Base-by-base conservation (phyloP, 306 rosid species). In the Casuarina equisetifolia region DNA sequence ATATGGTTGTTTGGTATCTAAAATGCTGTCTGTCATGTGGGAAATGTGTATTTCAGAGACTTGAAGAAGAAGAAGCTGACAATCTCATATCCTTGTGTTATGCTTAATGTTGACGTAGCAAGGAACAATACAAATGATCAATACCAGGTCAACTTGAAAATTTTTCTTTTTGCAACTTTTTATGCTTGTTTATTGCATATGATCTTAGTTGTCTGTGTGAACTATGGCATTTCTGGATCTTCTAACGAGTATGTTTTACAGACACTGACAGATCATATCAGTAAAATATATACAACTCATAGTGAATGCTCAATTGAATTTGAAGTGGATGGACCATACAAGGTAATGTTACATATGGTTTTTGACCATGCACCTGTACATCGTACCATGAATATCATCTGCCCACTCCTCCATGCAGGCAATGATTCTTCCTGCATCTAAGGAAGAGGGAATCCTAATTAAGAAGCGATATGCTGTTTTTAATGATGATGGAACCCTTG, bases 301-400 rank as follows among this genome's bases (percentile, higher is more conserved):
- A 95, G 98, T 80, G 98, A 95, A 85, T 95, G 98, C 85, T 95
- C 97, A 48, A 95, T 95, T 87, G 98, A 95, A 84, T 95, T 95
- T 82, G 98, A 95, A 88, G 97, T 95, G 84, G 98, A 95, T 85
- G 98, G 98, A 69, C 98, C 98, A 25, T 95, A 95, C 90, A 95
- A 95, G 97, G 98, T 95, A 82, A 84, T 78, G 32, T 69, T 46
- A 64, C 20, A 53, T 72, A 17, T 68, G 50, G 19, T 49, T 81
- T 83, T 76, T n/a, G 42, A 63, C 38, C 49, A 35, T 43, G 77
- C 3, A 42, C 75, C 69, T 25, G 75, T 40, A 43, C 76, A 25
- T 25, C 32, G 32, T 25, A 25, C 32, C 32, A 25, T 25, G 32
- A 25, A 25, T 25, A 63, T 76, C 67, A 19, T 55, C 51, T 19